Conservation (phyloP, 1,284 basidiomycete genomes). For the Veloporphyrellus conicus region DNA sequence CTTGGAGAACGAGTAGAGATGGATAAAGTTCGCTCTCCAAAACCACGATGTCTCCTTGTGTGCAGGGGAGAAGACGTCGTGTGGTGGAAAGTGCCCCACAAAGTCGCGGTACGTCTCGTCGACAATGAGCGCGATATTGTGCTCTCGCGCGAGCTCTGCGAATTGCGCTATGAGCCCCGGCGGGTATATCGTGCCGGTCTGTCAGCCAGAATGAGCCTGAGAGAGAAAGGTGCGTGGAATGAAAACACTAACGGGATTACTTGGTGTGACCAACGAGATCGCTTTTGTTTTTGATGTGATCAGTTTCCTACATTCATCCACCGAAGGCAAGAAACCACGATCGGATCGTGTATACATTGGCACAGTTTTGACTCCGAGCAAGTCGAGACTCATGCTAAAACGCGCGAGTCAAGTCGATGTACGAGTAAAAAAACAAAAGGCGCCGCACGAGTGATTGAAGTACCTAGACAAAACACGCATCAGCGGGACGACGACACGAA, state of each 20-base stretch:
- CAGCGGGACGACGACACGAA: conserved; percentile 5
- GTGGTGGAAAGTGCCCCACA: conserved; percentile 52
- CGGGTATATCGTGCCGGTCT: conserved; percentile 79
- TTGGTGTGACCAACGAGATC: conserved; percentile 73
- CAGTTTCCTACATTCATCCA: conserved; percentile 44
- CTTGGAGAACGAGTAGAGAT: conserved; percentile 80
- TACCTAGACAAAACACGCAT: conserved; percentile 47
- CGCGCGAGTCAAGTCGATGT: conserved; percentile 4
- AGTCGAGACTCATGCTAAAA: conserved; percentile 65
- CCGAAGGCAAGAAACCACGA: conserved; percentile 59
- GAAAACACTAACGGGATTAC: conserved; percentile 55
- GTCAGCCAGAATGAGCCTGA: conserved; percentile 12
- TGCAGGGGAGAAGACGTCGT: conserved; percentile 45
- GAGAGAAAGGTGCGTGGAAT: not conserved
- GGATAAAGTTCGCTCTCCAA: conserved; percentile 66
- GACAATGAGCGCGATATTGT: conserved; percentile 71
- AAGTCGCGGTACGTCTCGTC: conserved; percentile 91
- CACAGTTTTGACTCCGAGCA: conserved; percentile 62
- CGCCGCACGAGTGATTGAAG: conserved; percentile 67
- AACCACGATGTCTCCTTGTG: no score
- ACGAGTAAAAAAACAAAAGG: conserved; percentile 4
- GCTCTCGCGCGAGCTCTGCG: conserved; percentile 54
- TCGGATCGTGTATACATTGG: conserved; percentile 56
- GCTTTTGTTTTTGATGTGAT: conserved; percentile 62
- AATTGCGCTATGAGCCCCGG: conserved; percentile 61